Evolutionary conservation across 352 stramenopile species (phyloP).

Genomic region (Thalassiosira hispida): DNA sequence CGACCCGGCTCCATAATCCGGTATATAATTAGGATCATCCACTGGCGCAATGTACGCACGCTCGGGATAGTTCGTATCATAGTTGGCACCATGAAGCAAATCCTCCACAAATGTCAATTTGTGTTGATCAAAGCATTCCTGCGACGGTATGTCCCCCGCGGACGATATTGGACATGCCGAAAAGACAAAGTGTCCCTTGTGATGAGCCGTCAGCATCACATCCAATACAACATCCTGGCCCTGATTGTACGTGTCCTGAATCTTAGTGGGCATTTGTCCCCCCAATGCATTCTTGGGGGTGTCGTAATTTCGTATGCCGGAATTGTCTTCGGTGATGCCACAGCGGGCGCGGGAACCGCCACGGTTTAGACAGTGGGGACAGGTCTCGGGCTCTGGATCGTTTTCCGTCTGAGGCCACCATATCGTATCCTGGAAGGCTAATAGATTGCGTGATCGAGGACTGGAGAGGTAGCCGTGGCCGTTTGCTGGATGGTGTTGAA

Average conservation of each 20-base stretch:
- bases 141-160: slow-evolving; percentile 24
- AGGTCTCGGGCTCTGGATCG: slow-evolving; percentile 51
- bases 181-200: slow-evolving; percentile 28
- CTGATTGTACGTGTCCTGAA: slow-evolving; percentile 30
- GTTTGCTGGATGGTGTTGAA: neutral
- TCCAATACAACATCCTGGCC: slow-evolving; percentile 25
- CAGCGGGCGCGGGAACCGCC: slow-evolving; percentile 38
- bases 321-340: slow-evolving; percentile 17
- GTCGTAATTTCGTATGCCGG: slow-evolving; percentile 41
- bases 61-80: slow-evolving; percentile 48
- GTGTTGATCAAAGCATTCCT: slow-evolving; percentile 48
- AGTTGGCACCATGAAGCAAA: slow-evolving; percentile 32
- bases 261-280: slow-evolving; percentile 29
- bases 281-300: slow-evolving; percentile 9
- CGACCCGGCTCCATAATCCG: neutral
- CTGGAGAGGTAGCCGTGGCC: slow-evolving; percentile 42
- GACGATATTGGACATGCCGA: slow-evolving; percentile 25
- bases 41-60: slow-evolving; percentile 43
- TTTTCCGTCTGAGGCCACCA: slow-evolving; percentile 48
- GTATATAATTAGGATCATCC: neutral
- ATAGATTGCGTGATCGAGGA: slow-evolving; percentile 39
- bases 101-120: slow-evolving; percentile 38
- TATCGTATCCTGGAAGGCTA: slow-evolving; percentile 52
- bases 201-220: slow-evolving; percentile 40
- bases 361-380: slow-evolving; percentile 55